Conservation (phyloP, 371 early-diverging fungal genomes). For the Rhizomucor miehei region DNA sequence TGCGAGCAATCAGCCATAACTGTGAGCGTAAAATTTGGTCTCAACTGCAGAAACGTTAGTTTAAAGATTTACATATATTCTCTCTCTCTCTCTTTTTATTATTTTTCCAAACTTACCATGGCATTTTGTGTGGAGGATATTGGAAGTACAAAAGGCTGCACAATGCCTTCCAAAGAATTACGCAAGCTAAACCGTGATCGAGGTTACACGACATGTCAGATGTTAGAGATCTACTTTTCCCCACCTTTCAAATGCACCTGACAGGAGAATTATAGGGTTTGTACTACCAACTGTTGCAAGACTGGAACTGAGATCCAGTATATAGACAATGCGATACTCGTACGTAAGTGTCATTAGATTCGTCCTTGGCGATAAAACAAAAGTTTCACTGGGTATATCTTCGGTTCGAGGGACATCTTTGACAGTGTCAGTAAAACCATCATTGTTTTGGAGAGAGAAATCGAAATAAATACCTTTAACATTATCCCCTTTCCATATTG, state of each 20-base stretch:
- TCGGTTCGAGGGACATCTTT: constrained; percentile 1
- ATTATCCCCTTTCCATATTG: constrained; percentile 33
- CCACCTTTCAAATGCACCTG: constrained; percentile 59
- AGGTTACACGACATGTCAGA: constrained; percentile 5
- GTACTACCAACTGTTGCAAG: constrained; percentile 68
- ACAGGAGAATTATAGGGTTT: constrained; percentile 50
- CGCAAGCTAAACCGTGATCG: constrained; percentile 20
- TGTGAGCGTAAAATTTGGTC: constrained; percentile 60
- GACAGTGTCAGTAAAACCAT: no score
- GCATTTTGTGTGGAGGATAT: constrained; percentile 28
- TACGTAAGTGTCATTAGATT: constrained; percentile 57
- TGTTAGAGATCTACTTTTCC: neutral
- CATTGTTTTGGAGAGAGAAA: no score
- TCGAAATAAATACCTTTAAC: neutral
- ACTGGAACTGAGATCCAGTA: constrained; percentile 75
- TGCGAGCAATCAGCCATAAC: constrained; percentile 76
- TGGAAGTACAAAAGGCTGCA: constrained; percentile 47
- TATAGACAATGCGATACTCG: constrained; percentile 66
- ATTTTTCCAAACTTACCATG: constrained; percentile 28
- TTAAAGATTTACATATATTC: neutral
- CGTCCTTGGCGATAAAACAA: constrained; percentile 64
- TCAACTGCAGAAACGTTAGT: constrained; percentile 17
- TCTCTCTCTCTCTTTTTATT: no score
- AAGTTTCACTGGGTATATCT: constrained; percentile 11
- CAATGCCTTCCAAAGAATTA: constrained; percentile 39